A percentile compares a stretch with the other conserved stretches of the same genome.
Evolutionary conservation across 768 basidiomycete species (phyloP).

Genomic region (Mycena filopes): DNA sequence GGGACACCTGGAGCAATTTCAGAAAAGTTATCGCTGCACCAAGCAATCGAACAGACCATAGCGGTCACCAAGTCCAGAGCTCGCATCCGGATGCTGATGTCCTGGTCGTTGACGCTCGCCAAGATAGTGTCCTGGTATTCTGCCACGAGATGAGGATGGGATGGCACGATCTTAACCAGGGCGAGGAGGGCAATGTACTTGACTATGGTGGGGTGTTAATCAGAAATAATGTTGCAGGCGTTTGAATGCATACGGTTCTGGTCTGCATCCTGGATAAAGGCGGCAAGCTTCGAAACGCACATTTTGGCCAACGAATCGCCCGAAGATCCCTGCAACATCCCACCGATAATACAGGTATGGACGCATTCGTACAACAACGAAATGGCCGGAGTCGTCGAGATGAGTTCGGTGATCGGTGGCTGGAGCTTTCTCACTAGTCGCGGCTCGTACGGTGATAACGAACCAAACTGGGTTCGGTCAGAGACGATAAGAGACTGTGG

Average conservation of each 20-base stretch:
- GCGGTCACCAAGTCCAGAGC: constrained; percentile 93
- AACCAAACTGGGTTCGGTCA: constrained; percentile 76
- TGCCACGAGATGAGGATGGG: constrained; percentile 88
- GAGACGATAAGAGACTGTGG: constrained; percentile 5
- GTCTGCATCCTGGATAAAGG: constrained; percentile 91
- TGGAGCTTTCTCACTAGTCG: constrained; percentile 95
- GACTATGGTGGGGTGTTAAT: constrained; percentile 64
- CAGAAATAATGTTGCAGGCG: not conserved
- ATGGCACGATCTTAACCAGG: constrained; percentile 94
- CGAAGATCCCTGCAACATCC: constrained; percentile 86
- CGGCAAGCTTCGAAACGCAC: constrained; percentile 93
- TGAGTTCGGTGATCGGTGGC: constrained; percentile 93
- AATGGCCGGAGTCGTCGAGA: constrained; percentile 94
- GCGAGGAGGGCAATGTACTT: constrained; percentile 97
- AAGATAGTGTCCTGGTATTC: constrained; percentile 94
- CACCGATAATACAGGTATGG: constrained; percentile 96
- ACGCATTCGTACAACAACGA: constrained; percentile 98
- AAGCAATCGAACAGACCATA: constrained; percentile 67
- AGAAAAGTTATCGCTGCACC: not conserved
- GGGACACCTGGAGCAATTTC: constrained; percentile 72
- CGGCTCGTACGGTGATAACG: constrained; percentile 90
- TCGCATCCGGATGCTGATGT: constrained; percentile 95
- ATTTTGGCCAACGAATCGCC: constrained; percentile 84
- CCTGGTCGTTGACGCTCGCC: constrained; percentile 89
- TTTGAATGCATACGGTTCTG: constrained; percentile 83